Evolutionary conservation across 1,139 yeast species (phyloP), one percentile per base, ranked within the genome.

Genomic region (Suhomyces anneliseae): DNA sequence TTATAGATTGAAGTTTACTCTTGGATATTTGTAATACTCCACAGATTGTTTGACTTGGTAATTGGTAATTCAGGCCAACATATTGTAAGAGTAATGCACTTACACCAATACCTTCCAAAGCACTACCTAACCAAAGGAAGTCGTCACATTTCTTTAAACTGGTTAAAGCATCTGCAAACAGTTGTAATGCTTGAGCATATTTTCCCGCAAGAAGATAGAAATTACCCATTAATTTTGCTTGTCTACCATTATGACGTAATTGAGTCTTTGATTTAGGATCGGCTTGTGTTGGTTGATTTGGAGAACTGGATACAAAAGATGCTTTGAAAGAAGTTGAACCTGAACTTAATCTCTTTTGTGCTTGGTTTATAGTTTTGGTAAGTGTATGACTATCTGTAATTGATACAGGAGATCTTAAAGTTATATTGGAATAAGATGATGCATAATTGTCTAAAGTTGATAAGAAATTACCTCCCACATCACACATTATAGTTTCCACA

Each of bases 71-170:
- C 1, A 78, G 72, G 31, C 82, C 83, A 14, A 85, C 64, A 55
- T 76, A 83, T 11, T 85, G 76, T 39, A 89, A 69, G 44, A 90
- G 65, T 8, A 87, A 66, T 37, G 87, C 65, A 53, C 89, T 79
- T 1, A 88, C 81, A 0, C 87, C 87, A 9, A 90, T 69, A 0
- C 95, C 90, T 57, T 90, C 97, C 19, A 92, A 62, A 0, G 97
- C 83, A 38, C 93, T 85, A 0, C 86, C 98, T 27, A 89, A 74
- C 99, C 99, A 93, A 19, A 93, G 69, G 58, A 80, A 79, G 63
- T 93, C 99, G 43, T 83, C 84, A 1, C 85, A 74, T 33, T 81
- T 74, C 50, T 81, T 81, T 46, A 90, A 67, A 34, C 78, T 70
- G 2, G 72, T 59, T 2, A 87, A 76, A 0, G 97, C 84, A 37